These are phyloP conservation scores for Kickxella alabastrina DNA, from an alignment of 192 early-diverging fungal genomes.

Conservation along the genomic window DNA sequence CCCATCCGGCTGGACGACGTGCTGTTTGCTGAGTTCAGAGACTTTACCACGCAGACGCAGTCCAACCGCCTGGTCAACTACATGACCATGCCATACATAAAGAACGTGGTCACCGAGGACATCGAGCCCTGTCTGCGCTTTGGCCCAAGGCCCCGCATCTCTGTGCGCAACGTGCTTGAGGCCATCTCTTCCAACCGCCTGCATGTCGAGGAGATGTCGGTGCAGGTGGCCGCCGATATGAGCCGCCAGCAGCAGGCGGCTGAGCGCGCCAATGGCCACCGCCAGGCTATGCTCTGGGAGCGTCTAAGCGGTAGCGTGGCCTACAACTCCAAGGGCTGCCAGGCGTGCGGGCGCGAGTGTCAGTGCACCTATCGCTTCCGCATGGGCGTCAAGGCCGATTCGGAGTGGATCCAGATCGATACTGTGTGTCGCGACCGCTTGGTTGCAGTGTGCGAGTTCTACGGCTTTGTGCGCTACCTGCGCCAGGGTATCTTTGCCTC, in stretches of 20 bases:
- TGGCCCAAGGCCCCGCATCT: conserved; percentile 84
- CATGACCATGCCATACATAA: conserved; percentile 78
- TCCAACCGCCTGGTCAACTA: conserved; percentile 69
- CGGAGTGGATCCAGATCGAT: conserved; percentile 75
- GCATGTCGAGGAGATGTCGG: conserved; percentile 80
- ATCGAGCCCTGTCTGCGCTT: conserved; percentile 92
- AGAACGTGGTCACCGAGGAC: conserved; percentile 84
- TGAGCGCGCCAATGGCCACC: conserved; percentile 31
- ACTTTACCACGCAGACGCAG: conserved; percentile 71
- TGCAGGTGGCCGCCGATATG: conserved; percentile 52
- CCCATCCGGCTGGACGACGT: conserved; percentile 64
- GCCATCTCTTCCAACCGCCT: conserved; percentile 83
- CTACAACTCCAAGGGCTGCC: conserved; percentile 47
- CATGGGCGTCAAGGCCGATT: conserved; percentile 59
- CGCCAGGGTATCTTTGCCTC: conserved; percentile 80
- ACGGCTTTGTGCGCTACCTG: conserved; percentile 87
- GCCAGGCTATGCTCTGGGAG: conserved; percentile 52
- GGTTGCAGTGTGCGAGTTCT: conserved; percentile 91
- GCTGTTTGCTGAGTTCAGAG: conserved; percentile 79
- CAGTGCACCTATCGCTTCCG: conserved; percentile 64
- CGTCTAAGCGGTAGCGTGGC: conserved; percentile 48
- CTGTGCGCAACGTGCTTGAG: conserved; percentile 84
- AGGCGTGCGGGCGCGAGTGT: conserved; percentile 51
- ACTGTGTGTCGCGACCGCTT: conserved; percentile 87
- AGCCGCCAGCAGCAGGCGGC: conserved; percentile 31